phyloP scores from a whole-genome alignment of 441 rosid genomes.

The Dalechampia spathulata region DNA sequence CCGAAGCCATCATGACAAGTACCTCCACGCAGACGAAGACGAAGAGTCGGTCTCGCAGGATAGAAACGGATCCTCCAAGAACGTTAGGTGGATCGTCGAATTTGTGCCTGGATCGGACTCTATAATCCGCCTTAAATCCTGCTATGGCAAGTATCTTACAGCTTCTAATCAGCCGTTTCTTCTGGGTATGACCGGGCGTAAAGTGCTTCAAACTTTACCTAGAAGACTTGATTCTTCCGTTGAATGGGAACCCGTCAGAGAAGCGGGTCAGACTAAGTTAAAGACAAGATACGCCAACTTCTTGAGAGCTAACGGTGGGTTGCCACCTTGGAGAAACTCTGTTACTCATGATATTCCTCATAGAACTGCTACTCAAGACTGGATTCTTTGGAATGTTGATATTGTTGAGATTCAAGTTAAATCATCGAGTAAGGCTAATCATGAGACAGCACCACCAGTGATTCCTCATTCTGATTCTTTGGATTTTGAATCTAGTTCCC shows the following conservation, averaged over 20 bases:
- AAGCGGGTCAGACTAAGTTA: constrained; percentile 49
- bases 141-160: constrained; percentile 55
- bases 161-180: constrained; percentile 73
- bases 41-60: constrained; percentile 37
- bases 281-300: constrained; percentile 61
- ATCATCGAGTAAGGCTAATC: constrained; percentile 17
- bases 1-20: constrained; percentile 46
- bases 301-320: constrained; percentile 74
- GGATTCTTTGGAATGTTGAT: constrained; percentile 74
- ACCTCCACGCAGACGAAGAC: constrained; percentile 36
- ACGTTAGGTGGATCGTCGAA: constrained; percentile 42
- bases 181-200: constrained; percentile 76
- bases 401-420: constrained; percentile 28
- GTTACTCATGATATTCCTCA: constrained; percentile 84
- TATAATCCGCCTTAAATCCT: constrained; percentile 35
- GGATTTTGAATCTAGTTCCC: constrained; percentile 35
- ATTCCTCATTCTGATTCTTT: constrained; percentile 45
- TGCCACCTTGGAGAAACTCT: constrained; percentile 89
- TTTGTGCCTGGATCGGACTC: constrained; percentile 13
- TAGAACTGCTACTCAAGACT: constrained; percentile 58
- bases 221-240: constrained; percentile 53
- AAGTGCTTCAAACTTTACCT: constrained; percentile 56
- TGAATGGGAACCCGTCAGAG: constrained; percentile 82
- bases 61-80: constrained; percentile 24
- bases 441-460: constrained; percentile 20